Percentiles rank a stretch among this genome's conserved stretches.
Evolutionary conservation across 129 eudicot species (phyloP).

Genomic region (Apium graveolens): DNA sequence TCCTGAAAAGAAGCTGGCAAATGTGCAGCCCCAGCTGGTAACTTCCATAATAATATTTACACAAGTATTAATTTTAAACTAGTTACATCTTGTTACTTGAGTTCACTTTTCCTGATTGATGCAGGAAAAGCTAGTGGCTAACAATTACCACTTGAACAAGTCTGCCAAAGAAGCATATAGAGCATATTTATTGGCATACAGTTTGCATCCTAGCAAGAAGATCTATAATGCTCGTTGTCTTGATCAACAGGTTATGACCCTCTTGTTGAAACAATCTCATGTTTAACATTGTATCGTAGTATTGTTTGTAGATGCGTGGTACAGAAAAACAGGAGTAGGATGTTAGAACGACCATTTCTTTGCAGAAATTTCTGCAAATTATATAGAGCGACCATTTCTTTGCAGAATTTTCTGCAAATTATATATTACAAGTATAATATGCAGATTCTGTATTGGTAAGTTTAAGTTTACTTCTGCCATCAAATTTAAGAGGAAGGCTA

Average conservation of each 20-base stretch:
- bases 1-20: constrained; percentile 55
- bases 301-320: background rate
- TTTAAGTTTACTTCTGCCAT: background rate
- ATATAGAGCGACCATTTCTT: too few species aligned
- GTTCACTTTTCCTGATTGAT: constrained; percentile 5
- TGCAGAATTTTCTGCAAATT: background rate
- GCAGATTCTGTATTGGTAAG: background rate
- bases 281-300: background rate
- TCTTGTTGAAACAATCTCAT: background rate
- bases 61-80: background rate
- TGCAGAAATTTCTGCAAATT: too few species aligned
- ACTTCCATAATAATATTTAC: background rate
- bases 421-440: background rate
- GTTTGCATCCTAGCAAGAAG: constrained; percentile 88
- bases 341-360: background rate
- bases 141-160: constrained; percentile 69
- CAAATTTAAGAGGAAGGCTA: background rate
- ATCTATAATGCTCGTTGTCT: constrained; percentile 79
- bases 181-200: constrained; percentile 68
- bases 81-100: background rate
- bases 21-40: constrained; percentile 89
- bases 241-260: constrained; percentile 58
- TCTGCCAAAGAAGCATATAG: constrained; percentile 93
- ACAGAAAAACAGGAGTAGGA: background rate
- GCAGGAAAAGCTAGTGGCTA: constrained; percentile 77